Evolutionary conservation across 768 basidiomycete genomes (phyloP), one percentile per base, ranked within the genome.

Genomic region (Lactarius sp.): DNA sequence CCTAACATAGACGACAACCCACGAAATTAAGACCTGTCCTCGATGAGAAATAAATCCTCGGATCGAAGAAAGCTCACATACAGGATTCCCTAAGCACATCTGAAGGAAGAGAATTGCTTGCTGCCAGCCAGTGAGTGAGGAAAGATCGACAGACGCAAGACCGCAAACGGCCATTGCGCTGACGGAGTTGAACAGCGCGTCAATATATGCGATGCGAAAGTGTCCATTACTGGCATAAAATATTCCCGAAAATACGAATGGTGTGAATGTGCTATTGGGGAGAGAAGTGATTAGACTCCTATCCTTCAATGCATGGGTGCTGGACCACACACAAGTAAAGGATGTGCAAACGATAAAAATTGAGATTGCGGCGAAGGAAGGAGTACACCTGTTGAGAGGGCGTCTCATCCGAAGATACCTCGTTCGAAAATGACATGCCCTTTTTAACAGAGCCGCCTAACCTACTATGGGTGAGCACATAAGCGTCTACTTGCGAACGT

Each of bases 201-300:
- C 92, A 71, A 92, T 79, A 73, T 90, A 94, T 20, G 82, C 69
- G 42, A 94, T 81, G 51, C 81, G 85, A 69, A 82, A 83, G 52
- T 77, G 75, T 49, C 89, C 92, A 79, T 94, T 94, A 75, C 82
- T 83, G 31, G 85, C 92, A 70, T 90, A 97, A 70, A 97, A 83
- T 57, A 98, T 85, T 42, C 76, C 85, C 20, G 91, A 90, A 66
- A 84, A 83, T 59, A 94, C 76, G 67, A 97, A 79, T 2, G 95
- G 94, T 0, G 85, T 85, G 71, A 92, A 81, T 6, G 84, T 87
- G 69, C 89, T 92, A 70, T 52, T 33, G 68, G 34, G 57, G 33
- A 51, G 51, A 56, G 52, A 54, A 56, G 22, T 53, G 36, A 52
- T 65, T n/a, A 66, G 49, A 20, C 22, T 49, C 36, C 20, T 14